A percentile compares a stretch with the other conserved stretches of the same genome.
phyloP scores from a whole-genome alignment of 2,329 filamentous ascomycete species.

The Cryphonectria naterciae region DNA sequence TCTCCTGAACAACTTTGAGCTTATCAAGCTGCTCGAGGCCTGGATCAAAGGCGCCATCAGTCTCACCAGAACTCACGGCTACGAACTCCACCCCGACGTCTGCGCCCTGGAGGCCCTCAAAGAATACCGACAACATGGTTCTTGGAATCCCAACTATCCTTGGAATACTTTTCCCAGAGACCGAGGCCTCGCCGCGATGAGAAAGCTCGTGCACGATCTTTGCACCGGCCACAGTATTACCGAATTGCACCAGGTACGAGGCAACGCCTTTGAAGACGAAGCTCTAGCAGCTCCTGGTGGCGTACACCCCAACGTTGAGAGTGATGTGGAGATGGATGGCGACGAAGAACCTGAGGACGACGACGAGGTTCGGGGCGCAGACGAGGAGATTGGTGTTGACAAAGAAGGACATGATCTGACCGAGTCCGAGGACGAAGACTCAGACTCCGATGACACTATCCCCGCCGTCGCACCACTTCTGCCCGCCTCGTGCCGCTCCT shows the following conservation, averaged over 20 bases:
- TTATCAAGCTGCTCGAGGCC: neutral
- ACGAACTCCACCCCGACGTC: constrained; percentile 52
- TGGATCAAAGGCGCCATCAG: constrained; percentile 1
- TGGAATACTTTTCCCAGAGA: neutral
- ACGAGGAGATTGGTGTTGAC: neutral
- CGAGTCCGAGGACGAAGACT: neutral
- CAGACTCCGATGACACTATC: neutral
- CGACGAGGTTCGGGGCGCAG: neutral
- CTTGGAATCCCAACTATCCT: neutral
- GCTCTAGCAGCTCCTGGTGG: neutral
- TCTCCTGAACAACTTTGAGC: neutral
- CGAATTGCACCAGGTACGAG: neutral
- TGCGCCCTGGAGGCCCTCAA: constrained; percentile 50
- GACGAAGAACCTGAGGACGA: neutral
- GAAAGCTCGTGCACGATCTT: constrained; percentile 10
- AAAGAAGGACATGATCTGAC: neutral
- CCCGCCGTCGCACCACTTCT: neutral
- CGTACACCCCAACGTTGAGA: neutral
- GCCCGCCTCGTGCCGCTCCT: neutral
- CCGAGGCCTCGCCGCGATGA: constrained; percentile 3
- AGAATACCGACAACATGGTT: constrained; percentile 45
- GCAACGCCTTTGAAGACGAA: neutral
- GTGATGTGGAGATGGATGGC: neutral
- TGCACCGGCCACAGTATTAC: neutral
- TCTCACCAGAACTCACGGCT: constrained; percentile 4